Evolutionary conservation across 768 basidiomycete genomes (phyloP).

Genomic region (Kwoniella botswanensis): DNA sequence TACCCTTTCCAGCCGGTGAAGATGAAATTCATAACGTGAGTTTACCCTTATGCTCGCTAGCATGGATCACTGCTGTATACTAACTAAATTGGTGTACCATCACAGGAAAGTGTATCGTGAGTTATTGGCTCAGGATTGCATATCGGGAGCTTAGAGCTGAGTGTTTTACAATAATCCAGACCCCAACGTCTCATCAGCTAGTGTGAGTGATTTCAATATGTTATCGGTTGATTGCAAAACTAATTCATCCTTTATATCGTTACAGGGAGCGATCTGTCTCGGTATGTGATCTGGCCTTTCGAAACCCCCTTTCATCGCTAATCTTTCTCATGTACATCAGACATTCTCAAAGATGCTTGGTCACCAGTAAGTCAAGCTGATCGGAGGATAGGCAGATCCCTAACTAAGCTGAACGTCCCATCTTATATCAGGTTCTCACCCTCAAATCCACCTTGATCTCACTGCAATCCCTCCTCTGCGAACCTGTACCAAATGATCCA

Average conservation of each 20-base stretch:
- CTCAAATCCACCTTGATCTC: constrained; percentile 96
- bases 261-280: constrained; percentile 85
- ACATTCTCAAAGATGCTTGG: constrained; percentile 66
- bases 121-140: neutral
- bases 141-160: constrained; percentile 12
- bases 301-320: neutral
- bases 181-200: constrained; percentile 91
- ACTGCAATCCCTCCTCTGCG: constrained; percentile 87
- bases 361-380: constrained; percentile 40
- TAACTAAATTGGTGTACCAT: no score
- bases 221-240: no score
- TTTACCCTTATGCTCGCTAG: no score
- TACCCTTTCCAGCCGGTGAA: constrained; percentile 78
- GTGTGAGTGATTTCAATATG: constrained; percentile 60
- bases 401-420: neutral
- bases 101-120: constrained; percentile 80
- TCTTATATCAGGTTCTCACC: constrained; percentile 73
- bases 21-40: constrained; percentile 91
- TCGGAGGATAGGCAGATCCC: neutral
- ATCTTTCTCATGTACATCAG: constrained; percentile 23
- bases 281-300: constrained; percentile 64
- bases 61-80: no score
- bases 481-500: constrained; percentile 93
- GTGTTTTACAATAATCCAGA: no score
- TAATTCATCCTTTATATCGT: neutral